Conservation (phyloP, 2,329 filamentous ascomycete genomes). For the Paecilomyces formosus region DNA sequence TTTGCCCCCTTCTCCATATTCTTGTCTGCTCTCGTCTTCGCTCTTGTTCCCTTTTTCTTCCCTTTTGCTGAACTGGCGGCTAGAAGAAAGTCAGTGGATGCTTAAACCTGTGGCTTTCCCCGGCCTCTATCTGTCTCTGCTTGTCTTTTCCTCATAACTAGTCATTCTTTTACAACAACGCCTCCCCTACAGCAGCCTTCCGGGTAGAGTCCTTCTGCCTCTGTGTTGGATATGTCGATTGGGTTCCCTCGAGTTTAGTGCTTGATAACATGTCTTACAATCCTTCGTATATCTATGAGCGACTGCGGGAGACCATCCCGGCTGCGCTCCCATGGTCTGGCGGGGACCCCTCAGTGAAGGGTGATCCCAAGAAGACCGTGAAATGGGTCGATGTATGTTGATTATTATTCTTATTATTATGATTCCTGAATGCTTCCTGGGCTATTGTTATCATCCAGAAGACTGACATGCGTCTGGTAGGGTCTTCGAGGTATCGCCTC, state of each 20-base stretch:
- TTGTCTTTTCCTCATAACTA: background rate
- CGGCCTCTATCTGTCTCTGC: background rate
- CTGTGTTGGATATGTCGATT: background rate
- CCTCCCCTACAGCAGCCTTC: background rate
- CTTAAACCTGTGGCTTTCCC: background rate
- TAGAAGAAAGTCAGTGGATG: background rate
- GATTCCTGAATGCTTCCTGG: too few species aligned
- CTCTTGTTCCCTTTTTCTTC: background rate
- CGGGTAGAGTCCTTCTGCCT: background rate
- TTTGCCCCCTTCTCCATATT: background rate
- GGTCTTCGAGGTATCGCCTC: constrained; percentile 48
- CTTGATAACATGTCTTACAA: background rate
- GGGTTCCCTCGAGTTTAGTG: background rate
- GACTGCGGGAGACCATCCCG: constrained; percentile 9
- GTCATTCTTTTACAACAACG: background rate
- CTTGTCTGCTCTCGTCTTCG: too few species aligned
- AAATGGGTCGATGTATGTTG: constrained; percentile 54
- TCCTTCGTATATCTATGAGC: constrained; percentile 11
- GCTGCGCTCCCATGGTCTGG: constrained; percentile 13
- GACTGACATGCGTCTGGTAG: constrained; percentile 19
- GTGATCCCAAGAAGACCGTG: constrained; percentile 34
- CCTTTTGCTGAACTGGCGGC: background rate
- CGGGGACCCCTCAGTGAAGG: constrained; percentile 17
- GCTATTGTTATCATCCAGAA: too few species aligned
- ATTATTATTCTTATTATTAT: too few species aligned